phyloP scores from a whole-genome alignment of 2,329 filamentous ascomycete species.

The Leptographium lundbergii region DNA sequence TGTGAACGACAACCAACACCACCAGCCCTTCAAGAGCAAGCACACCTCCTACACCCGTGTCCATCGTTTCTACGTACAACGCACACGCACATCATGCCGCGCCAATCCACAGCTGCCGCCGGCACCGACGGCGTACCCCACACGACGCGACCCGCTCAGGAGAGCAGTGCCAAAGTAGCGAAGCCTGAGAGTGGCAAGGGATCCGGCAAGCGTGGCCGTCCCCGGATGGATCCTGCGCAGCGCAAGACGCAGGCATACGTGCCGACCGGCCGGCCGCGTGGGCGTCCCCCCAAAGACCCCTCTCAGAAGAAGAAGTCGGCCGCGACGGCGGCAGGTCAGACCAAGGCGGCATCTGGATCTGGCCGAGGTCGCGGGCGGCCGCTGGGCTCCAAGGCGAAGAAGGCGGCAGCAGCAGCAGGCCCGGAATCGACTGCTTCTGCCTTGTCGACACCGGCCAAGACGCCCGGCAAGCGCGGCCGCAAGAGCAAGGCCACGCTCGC shows the following conservation, averaged over 20 bases:
- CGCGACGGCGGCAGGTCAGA: not conserved
- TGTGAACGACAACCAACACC: not conserved
- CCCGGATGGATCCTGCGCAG: slow-evolving; percentile 13
- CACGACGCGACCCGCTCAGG: slow-evolving; percentile 10
- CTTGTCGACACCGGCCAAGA: not conserved
- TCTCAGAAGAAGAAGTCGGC: slow-evolving; percentile 9
- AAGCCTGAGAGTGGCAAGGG: slow-evolving; percentile 12
- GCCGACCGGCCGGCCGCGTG: slow-evolving; percentile 14
- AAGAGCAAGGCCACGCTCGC: slow-evolving; percentile 13
- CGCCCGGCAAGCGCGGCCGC: slow-evolving; percentile 11
- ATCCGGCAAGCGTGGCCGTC: slow-evolving; percentile 13
- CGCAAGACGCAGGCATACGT: slow-evolving; percentile 14
- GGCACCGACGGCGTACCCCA: not conserved
- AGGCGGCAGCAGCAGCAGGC: not conserved
- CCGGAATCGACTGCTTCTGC: not conserved
- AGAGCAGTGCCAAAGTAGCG: slow-evolving; percentile 12
- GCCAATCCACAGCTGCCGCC: slow-evolving; percentile 4
- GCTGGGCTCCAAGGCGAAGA: slow-evolving; percentile 9
- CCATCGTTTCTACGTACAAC: not conserved
- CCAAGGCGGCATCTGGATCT: slow-evolving; percentile 5
- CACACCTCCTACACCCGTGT: not conserved
- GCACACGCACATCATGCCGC: slow-evolving; percentile 7
- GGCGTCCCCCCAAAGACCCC: slow-evolving; percentile 13
- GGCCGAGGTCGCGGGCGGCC: slow-evolving; percentile 12
- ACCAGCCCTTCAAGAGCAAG: not conserved